These are phyloP conservation scores for Royoungia palumana DNA, from an alignment of 768 basidiomycete genomes.

Conservation along the genomic window DNA sequence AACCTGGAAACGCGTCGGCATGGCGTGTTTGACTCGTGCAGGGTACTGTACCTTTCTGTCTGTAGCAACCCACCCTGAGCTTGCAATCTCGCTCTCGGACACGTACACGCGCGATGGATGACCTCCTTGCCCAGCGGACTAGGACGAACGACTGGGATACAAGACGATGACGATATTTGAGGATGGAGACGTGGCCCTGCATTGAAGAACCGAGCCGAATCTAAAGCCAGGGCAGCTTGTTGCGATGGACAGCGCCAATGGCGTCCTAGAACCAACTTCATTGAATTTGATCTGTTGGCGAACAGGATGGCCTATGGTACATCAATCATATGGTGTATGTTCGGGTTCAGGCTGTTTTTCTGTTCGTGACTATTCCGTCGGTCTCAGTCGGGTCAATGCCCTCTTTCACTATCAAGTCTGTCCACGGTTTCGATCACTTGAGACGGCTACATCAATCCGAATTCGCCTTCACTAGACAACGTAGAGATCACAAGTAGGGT, in stretches of 20 bases:
- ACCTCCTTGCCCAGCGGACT: not conserved
- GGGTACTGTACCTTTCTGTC: conserved; percentile 13
- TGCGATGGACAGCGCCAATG: conserved; percentile 12
- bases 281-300: conserved; percentile 2
- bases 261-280: conserved; percentile 15
- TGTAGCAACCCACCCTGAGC: not conserved
- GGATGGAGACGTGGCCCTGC: conserved; percentile 1
- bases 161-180: not conserved
- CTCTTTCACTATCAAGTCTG: not conserved
- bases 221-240: conserved; percentile 9
- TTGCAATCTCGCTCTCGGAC: not conserved
- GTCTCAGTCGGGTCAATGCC: no score
- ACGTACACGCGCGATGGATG: not conserved
- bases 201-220: conserved; percentile 10
- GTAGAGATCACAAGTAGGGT: no score
- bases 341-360: not conserved
- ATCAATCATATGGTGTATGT: conserved; percentile 6
- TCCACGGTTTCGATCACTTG: no score
- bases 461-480: not conserved
- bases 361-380: not conserved
- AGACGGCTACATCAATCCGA: not conserved
- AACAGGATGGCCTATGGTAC: conserved; percentile 3
- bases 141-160: not conserved
- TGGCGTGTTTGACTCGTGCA: conserved; percentile 1
- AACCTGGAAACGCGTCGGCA: conserved; percentile 17